Conservation (phyloP, 2,329 filamentous ascomycete species). For the Elsinoe batatas region DNA sequence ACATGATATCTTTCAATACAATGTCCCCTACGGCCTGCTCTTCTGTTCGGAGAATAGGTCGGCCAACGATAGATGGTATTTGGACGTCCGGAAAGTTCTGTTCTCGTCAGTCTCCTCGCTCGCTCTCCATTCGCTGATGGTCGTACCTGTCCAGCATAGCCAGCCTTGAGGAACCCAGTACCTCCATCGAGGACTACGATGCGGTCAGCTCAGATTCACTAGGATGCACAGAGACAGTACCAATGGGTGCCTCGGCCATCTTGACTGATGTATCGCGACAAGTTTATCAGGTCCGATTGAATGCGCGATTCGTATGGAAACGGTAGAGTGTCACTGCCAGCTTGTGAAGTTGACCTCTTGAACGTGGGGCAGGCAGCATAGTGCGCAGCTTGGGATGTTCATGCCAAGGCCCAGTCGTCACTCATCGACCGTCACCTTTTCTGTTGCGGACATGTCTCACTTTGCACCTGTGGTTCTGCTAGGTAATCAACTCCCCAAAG, state of each 20-base stretch:
- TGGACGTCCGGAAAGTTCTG: slow-evolving; percentile 98
- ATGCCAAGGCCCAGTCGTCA: slow-evolving; percentile 9
- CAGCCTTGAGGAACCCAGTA: slow-evolving; percentile 98
- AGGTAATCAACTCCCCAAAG: too few relatives aligned
- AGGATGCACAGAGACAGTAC: slow-evolving; percentile 24
- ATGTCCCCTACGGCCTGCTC: slow-evolving; percentile 62
- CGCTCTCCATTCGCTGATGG: neutral
- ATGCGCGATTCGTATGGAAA: neutral
- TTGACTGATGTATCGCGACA: slow-evolving; percentile 15
- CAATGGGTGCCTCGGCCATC: slow-evolving; percentile 43
- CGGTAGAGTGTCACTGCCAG: neutral
- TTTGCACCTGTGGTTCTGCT: too few relatives aligned
- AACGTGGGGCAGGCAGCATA: slow-evolving; percentile 10
- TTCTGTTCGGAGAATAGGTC: slow-evolving; percentile 93
- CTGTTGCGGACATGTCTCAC: too few relatives aligned
- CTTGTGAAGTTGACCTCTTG: neutral
- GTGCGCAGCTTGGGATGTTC: neutral
- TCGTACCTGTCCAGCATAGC: slow-evolving; percentile 79
- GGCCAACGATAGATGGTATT: slow-evolving; percentile 95
- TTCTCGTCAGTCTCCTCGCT: neutral
- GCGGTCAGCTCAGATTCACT: slow-evolving; percentile 11
- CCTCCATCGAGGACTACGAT: slow-evolving; percentile 90
- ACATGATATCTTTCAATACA: slow-evolving; percentile 97
- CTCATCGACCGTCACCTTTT: neutral
- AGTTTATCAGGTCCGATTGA: neutral